Evolutionary conservation across 2,329 filamentous ascomycete species (phyloP).

Genomic region (Alternaria brassicicola): DNA sequence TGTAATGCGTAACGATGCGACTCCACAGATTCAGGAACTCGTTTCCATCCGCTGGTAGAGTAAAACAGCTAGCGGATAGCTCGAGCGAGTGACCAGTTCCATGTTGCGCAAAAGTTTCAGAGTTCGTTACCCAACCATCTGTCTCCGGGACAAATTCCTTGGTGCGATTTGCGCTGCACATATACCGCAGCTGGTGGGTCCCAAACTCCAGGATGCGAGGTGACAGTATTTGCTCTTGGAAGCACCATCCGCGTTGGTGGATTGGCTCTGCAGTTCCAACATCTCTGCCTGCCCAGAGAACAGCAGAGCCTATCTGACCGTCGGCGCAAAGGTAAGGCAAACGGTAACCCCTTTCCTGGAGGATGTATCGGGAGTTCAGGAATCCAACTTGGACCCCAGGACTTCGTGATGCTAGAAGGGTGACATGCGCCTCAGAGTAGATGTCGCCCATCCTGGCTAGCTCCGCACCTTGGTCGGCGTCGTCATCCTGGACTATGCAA

Average conservation of each 20-base stretch:
- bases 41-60: neutral
- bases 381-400: neutral
- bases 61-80: neutral
- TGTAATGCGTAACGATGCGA: neutral
- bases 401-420: neutral
- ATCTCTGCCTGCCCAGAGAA: neutral
- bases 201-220: neutral
- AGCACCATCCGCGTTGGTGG: neutral
- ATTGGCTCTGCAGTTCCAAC: neutral
- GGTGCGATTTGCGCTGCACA: neutral
- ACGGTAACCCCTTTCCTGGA: neutral
- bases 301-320: neutral
- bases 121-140: neutral
- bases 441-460: neutral
- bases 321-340: neutral
- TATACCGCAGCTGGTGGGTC: neutral
- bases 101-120: neutral
- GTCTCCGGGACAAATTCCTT: neutral
- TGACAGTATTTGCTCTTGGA: neutral
- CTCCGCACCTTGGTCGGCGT: neutral
- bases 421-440: neutral
- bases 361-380: neutral
- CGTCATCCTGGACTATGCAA: conserved; percentile 6
- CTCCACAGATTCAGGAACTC: neutral
- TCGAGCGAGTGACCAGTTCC: neutral